Evolutionary conservation across 129 eudicot genomes (phyloP).

Genomic region (Arctium minus): DNA sequence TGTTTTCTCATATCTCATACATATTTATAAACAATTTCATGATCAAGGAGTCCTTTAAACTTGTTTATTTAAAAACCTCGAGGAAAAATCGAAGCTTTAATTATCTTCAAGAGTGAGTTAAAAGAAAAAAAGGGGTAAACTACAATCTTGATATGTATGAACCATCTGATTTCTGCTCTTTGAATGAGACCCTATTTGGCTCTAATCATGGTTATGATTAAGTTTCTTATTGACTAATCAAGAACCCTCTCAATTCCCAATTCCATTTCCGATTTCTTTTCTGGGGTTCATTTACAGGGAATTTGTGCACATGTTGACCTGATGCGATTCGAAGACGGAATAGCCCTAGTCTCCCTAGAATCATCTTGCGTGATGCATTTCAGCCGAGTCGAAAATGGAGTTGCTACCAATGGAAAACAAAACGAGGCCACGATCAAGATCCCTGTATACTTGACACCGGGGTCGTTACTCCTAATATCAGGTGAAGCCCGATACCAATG

Average conservation of each 20-base stretch:
- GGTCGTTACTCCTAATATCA: constrained; percentile 67
- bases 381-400: constrained; percentile 38
- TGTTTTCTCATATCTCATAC: no score
- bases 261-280: background rate
- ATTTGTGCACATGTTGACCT: constrained; percentile 94
- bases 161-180: background rate
- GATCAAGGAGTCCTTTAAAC: background rate
- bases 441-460: constrained; percentile 69
- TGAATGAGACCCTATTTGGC: background rate
- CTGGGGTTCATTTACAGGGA: constrained; percentile 48
- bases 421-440: constrained; percentile 20
- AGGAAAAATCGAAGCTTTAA: background rate
- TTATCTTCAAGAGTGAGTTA: background rate
- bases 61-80: background rate
- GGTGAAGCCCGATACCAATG: constrained; percentile 84
- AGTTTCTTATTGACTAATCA: background rate
- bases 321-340: constrained; percentile 93
- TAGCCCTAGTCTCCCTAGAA: constrained; percentile 77
- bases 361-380: constrained; percentile 92
- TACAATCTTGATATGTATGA: no score
- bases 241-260: background rate
- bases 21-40: no score
- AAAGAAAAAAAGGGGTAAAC: background rate
- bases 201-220: background rate
- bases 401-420: constrained; percentile 3